Evolutionary conservation across 257 asterid genomes (phyloP).

Genomic region (Perilla frutescens): DNA sequence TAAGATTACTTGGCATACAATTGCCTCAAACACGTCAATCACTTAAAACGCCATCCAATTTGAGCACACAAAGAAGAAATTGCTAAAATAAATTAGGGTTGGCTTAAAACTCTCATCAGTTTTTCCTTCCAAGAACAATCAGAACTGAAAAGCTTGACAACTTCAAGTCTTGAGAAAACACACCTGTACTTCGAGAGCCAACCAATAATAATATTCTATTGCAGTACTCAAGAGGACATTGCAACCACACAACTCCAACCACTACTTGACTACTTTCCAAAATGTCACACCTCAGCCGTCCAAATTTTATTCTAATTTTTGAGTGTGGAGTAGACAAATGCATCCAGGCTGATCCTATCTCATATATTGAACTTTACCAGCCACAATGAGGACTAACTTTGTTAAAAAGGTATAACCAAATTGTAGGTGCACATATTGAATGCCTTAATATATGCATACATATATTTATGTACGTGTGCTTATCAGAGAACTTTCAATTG

Average conservation of each 20-base stretch:
- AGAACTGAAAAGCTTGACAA: not conserved
- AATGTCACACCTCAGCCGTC: not conserved
- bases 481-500: not conserved
- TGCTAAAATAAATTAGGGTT: not conserved
- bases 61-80: conserved; percentile 14
- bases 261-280: not conserved
- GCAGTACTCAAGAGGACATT: not conserved
- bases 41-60: not conserved
- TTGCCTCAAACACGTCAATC: conserved; percentile 9
- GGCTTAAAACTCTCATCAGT: not conserved
- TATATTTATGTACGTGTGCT: not conserved
- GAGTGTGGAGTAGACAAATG: not conserved
- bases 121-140: not conserved
- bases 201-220: not conserved
- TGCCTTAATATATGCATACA: too few species aligned
- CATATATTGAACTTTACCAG: too few species aligned
- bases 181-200: not conserved
- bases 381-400: too few species aligned
- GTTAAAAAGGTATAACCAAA: too few species aligned
- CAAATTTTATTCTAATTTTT: too few species aligned
- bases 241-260: not conserved
- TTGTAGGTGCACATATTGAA: too few species aligned
- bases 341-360: not conserved
- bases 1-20: not conserved
- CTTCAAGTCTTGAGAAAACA: not conserved